Conservation (phyloP, 768 basidiomycete species). For the Collybia sp. region DNA sequence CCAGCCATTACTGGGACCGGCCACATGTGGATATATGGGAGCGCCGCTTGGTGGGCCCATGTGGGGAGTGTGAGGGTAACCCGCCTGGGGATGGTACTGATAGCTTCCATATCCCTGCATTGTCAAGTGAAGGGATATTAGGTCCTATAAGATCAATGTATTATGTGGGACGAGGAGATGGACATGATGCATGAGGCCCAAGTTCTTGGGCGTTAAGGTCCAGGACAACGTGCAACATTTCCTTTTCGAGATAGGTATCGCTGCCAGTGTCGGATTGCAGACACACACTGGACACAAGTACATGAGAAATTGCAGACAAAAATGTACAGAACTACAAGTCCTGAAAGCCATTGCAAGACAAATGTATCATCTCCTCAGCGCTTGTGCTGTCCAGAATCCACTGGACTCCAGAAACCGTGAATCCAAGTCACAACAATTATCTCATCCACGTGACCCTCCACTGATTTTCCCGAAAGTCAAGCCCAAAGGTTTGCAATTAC, state of each 20-base stretch:
- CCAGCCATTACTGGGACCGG: conserved; percentile 30
- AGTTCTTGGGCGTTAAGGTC: not conserved
- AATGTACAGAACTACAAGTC: too few species aligned
- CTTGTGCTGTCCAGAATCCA: too few species aligned
- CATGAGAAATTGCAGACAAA: too few species aligned
- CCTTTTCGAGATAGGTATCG: conserved; percentile 22
- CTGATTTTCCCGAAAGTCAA: too few species aligned
- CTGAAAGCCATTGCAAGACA: too few species aligned
- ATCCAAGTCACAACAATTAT: too few species aligned
- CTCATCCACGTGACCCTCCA: too few species aligned
- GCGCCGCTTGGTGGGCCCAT: conserved; percentile 11
- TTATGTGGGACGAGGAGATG: conserved; percentile 5
- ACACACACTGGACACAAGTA: too few species aligned
- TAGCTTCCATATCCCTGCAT: conserved; percentile 35
- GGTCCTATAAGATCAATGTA: conserved; percentile 7
- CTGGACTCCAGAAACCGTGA: too few species aligned
- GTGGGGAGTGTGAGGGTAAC: conserved; percentile 35
- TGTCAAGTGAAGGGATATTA: conserved; percentile 21
- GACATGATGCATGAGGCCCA: conserved; percentile 4
- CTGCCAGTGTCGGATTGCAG: too few species aligned
- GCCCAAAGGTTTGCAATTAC: not conserved
- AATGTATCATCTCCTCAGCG: too few species aligned
- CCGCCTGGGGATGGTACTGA: conserved; percentile 40
- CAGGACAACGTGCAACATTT: conserved; percentile 26
- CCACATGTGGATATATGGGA: not conserved